Conservation (phyloP, 2,329 filamentous ascomycete species). For the Fusarium redolens region DNA sequence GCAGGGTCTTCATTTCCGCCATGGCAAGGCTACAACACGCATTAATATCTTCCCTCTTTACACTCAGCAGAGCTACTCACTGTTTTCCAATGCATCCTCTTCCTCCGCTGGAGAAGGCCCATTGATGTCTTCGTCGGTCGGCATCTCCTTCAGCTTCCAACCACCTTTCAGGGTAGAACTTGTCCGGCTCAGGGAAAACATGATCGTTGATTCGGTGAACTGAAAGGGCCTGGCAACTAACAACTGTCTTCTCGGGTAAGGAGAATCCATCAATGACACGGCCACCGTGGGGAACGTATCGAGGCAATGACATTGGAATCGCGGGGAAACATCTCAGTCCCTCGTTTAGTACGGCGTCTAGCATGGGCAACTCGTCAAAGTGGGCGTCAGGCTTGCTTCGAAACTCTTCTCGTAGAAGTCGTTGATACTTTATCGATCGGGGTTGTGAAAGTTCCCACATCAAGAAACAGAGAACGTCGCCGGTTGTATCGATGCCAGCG, state of each 20-base stretch:
- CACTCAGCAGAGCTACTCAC: constrained; percentile 57
- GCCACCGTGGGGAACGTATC: constrained; percentile 66
- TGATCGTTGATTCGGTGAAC: constrained; percentile 68
- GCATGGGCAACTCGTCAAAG: constrained; percentile 65
- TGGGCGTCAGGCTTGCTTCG: constrained; percentile 50
- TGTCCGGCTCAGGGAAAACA: constrained; percentile 82
- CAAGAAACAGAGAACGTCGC: constrained; percentile 75
- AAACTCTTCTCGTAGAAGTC: constrained; percentile 65
- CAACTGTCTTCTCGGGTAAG: constrained; percentile 65
- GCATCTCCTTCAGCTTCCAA: constrained; percentile 78
- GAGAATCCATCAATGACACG: constrained; percentile 66
- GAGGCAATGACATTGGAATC: constrained; percentile 75
- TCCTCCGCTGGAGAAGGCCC: constrained; percentile 74
- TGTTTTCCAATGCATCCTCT: constrained; percentile 75
- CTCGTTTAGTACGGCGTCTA: constrained; percentile 73
- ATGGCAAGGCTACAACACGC: constrained; percentile 61
- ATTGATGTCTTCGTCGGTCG: constrained; percentile 72
- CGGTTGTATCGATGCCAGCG: constrained; percentile 78
- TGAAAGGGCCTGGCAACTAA: constrained; percentile 71
- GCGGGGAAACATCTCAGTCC: constrained; percentile 71
- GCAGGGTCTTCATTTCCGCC: constrained; percentile 74
- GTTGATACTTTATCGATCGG: constrained; percentile 62
- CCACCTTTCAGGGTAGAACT: constrained; percentile 86
- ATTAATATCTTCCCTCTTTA: neutral
- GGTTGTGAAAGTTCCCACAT: constrained; percentile 78